Percentiles rank a stretch among this genome's conserved stretches.
phyloP scores from a whole-genome alignment of 176 grass and related monocot species.

The Pontederia crassipes region DNA sequence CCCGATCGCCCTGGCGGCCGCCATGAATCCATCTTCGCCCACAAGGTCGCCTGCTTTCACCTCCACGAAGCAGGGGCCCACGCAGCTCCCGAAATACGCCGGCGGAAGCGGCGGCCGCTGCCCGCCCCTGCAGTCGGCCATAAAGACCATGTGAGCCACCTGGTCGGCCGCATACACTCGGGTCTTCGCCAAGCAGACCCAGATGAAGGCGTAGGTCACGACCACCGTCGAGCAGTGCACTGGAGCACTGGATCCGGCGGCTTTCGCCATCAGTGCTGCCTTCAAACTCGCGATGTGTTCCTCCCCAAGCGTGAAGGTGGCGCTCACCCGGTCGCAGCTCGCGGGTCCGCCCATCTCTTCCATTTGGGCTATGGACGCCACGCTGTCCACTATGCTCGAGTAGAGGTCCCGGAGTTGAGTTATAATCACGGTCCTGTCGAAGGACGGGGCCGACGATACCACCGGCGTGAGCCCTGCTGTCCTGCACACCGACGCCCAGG shows the following conservation, averaged over 20 bases:
- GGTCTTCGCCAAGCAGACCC: constrained; percentile 21
- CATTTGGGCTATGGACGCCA: too few relatives aligned
- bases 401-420: too few relatives aligned
- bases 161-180: background rate
- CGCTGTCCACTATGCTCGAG: too few relatives aligned
- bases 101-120: constrained; percentile 20
- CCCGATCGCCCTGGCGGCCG: too few relatives aligned
- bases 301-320: too few relatives aligned
- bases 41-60: constrained; percentile 7
- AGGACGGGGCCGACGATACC: background rate
- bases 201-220: constrained; percentile 5
- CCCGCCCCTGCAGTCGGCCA: constrained; percentile 20
- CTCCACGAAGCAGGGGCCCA: constrained; percentile 6
- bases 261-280: too few relatives aligned
- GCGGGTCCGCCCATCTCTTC: too few relatives aligned
- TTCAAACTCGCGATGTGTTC: too few relatives aligned
- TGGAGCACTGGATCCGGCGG: too few relatives aligned
- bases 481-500: constrained; percentile 14
- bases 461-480: background rate
- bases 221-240: too few relatives aligned
- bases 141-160: constrained; percentile 5
- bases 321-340: too few relatives aligned
- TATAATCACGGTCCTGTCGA: constrained; percentile 22
- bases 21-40: background rate
- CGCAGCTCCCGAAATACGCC: constrained; percentile 43